Base-by-base conservation (phyloP, 345 rosid species). In the Murraya koenigii region DNA sequence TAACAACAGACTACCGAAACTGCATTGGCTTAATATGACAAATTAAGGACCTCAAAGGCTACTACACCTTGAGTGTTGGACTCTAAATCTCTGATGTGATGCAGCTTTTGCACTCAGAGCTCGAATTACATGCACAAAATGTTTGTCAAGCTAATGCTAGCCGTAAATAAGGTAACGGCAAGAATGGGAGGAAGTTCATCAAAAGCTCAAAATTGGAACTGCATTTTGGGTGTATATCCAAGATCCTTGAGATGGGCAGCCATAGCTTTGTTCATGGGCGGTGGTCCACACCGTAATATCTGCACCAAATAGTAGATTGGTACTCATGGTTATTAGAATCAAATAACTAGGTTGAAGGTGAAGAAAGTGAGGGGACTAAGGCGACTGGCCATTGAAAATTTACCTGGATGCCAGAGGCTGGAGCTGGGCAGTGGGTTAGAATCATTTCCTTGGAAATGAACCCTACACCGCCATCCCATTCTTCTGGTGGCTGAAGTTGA, bases 241-340 rank as follows among this genome's bases (percentile, higher is more conserved):
- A 91, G 87, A 72, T 83, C 89, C 25, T 88, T 84, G 35, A 90
- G 89, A 83, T 88, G 79, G 30, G 81, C 87, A 15, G 90, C 89
- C 88, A 89, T 89, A 13, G 92, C 92, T 81, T 82, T 89, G 89
- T 88, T 91, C 95, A 81, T 89, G 0, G 90, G 90, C 13, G 95
- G 90, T 2, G 93, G 92, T 52, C 95, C 92, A 20, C 93, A 89
- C 78, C 87, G 80, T 60, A 91, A 69, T 69, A 89, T 76, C 92
- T 91, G 86, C 67, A 82, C 19, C 47, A 41, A 14, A 17, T 33
- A 26, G 23, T 10, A 39, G 28, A 25, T 66, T 41, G 19, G 72
- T 66, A 54, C 6, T 38, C 6, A 54, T 47, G 62, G 15, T 22
- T 30, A 22, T 22, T 22, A 30, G 71, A 71, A 32, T 54, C 32